Evolutionary conservation across 1,284 basidiomycete genomes (phyloP).

Genomic region (Clitocybe nebularis): DNA sequence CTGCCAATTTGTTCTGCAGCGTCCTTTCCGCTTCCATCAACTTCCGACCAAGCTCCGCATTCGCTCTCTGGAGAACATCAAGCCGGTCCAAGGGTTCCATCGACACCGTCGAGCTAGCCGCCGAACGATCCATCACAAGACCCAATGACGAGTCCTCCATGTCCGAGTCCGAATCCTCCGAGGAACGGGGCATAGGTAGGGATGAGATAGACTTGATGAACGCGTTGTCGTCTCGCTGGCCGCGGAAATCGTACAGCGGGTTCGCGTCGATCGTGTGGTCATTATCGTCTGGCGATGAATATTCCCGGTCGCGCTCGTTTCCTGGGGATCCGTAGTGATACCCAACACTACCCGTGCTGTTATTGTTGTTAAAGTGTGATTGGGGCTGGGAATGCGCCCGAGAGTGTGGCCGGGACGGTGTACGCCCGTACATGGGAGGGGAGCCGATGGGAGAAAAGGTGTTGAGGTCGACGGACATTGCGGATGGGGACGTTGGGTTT

Average conservation of each 20-base stretch:
- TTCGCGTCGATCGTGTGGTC: constrained; percentile 26
- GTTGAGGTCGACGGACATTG: constrained; percentile 30
- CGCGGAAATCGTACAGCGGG: constrained; percentile 23
- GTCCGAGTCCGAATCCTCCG: constrained; percentile 19
- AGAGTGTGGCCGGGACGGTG: constrained; percentile 54
- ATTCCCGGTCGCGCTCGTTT: constrained; percentile 27
- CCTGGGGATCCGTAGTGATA: constrained; percentile 7
- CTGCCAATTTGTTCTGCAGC: constrained; percentile 58
- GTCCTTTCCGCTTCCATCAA: constrained; percentile 69
- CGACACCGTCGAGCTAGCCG: constrained; percentile 55
- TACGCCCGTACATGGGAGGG: constrained; percentile 25
- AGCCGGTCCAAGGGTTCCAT: constrained; percentile 63
- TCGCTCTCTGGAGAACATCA: constrained; percentile 68
- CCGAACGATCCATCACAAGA: constrained; percentile 55
- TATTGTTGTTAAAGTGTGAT: constrained; percentile 30
- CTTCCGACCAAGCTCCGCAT: constrained; percentile 68
- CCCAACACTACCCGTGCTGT: too few species aligned
- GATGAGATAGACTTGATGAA: constrained; percentile 27
- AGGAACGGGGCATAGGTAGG: constrained; percentile 31
- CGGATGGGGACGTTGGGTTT: constrained; percentile 56
- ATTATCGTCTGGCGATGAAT: constrained; percentile 37
- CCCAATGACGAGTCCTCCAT: constrained; percentile 46
- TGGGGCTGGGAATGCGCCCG: constrained; percentile 50
- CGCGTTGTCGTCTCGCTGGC: constrained; percentile 18
- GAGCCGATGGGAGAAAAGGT: constrained; percentile 39